Evolutionary conservation across 2,329 filamentous ascomycete species (phyloP), one percentile per base, ranked within the genome.

Genomic region (Botryosphaeria dothidea): DNA sequence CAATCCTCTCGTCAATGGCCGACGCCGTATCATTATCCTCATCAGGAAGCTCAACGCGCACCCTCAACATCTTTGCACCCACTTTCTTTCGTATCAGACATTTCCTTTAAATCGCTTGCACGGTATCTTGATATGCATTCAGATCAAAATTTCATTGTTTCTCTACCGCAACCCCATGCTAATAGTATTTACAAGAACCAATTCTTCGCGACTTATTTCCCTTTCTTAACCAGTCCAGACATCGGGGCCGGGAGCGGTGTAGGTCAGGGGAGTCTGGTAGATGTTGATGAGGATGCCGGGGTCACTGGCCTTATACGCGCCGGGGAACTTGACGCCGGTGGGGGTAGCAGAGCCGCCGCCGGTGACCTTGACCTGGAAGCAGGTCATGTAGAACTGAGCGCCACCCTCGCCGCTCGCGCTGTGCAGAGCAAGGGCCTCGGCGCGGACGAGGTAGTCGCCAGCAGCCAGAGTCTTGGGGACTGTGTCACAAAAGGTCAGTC

Each of bases 301-400:
- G 66, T 80, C 78, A 27, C 67, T 73, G 65, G 76, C 73, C 29
- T 68, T 74, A 72, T 81, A 81, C 29, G 75, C 73, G 43, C 76
- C 75, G 25, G 82, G 78, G 72, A 85, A 80, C 72, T 81, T 77
- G 62, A 84, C 83, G 70, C 74, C 75, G 19, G 74, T 74, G 7
- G 77, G 76, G 29, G 63, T 76, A 6, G 74, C 74, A 57, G 68
- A 72, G 15, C 75, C 75, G 7, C 74, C 74, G 7, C 71, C 72
- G 0, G 71, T 75, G 13, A 78, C 75, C 70, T 74, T 77, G 61
- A 78, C 73, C 70, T 78, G 78, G 27, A 78, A 73, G 71, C 78
- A 81, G 67, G 77, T 76, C 72, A 78, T 77, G 71, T 82, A 82
- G 67, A 81, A 77, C 67, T 82, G 80, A 11, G 80, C 79, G 49